Percentiles rank a stretch among this genome's conserved stretches.
Conservation (phyloP, 345 rosid genomes). For the Melastoma malabathricum region DNA sequence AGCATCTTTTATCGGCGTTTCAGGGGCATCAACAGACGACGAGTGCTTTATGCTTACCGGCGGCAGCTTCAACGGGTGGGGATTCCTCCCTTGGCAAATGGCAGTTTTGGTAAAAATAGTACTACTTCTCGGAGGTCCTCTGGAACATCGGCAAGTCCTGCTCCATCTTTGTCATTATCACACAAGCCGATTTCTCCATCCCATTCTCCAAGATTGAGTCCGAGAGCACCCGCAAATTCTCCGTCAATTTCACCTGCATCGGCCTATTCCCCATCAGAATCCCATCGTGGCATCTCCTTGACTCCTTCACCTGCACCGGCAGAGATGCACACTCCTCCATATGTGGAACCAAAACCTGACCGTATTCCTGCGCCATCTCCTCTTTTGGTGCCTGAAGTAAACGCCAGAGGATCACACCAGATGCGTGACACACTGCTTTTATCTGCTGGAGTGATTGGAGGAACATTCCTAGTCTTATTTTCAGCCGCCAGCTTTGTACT, state of each 20-base stretch:
- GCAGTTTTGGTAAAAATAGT: conserved; percentile 2
- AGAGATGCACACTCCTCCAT: conserved; percentile 6
- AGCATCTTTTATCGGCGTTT: no score
- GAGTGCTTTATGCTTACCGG: neutral
- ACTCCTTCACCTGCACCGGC: conserved; percentile 26
- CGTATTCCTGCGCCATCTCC: conserved; percentile 13
- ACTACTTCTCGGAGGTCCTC: neutral
- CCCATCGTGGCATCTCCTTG: conserved; percentile 13
- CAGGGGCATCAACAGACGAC: no score
- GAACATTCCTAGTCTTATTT: conserved; percentile 22
- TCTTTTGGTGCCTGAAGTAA: conserved; percentile 18
- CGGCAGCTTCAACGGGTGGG: conserved; percentile 25
- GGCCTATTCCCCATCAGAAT: conserved; percentile 16
- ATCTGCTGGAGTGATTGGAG: conserved; percentile 29
- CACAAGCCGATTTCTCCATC: conserved; percentile 12
- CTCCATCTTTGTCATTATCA: conserved; percentile 6
- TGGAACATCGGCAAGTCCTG: conserved; percentile 10
- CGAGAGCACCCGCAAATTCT: neutral
- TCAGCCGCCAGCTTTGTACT: conserved; percentile 25
- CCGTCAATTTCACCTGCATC: conserved; percentile 19
- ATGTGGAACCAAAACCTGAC: conserved; percentile 11
- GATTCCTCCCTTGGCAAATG: conserved; percentile 7
- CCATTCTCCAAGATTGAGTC: conserved; percentile 12
- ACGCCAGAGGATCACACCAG: conserved; percentile 10
- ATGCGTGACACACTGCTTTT: conserved; percentile 17